These are phyloP conservation scores for Halteria grandinella DNA, from an alignment of 73 alveolate species.

Conservation along the genomic window DNA sequence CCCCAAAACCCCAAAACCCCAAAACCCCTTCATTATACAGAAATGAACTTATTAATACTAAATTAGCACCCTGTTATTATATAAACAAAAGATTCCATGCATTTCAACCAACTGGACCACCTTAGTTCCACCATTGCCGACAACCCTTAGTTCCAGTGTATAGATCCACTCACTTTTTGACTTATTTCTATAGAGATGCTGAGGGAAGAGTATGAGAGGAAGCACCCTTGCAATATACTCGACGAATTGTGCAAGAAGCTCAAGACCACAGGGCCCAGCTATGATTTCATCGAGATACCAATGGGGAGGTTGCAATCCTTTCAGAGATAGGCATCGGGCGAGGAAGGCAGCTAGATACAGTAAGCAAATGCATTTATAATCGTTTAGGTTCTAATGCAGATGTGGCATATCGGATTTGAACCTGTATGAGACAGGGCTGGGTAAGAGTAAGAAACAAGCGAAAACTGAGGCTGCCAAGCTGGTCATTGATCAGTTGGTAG, in stretches of 20 bases:
- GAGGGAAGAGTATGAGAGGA: constrained; percentile 16
- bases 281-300: background rate
- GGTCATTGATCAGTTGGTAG: background rate
- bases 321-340: background rate
- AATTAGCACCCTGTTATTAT: too few relatives aligned
- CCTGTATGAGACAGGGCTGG: background rate
- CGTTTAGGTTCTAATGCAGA: constrained; percentile 19
- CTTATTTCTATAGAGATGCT: too few relatives aligned
- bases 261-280: background rate
- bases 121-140: too few relatives aligned
- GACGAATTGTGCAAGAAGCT: constrained; percentile 11
- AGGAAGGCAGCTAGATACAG: background rate
- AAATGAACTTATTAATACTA: too few relatives aligned
- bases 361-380: background rate
- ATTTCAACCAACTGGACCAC: too few relatives aligned
- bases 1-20: too few relatives aligned
- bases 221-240: constrained; percentile 38
- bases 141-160: too few relatives aligned
- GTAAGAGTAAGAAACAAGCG: constrained; percentile 36
- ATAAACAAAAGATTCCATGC: too few relatives aligned
- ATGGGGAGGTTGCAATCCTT: background rate
- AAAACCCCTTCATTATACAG: too few relatives aligned
- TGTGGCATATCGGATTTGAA: background rate
- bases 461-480: constrained; percentile 27
- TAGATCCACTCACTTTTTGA: too few relatives aligned